Conservation (phyloP, 495 filamentous ascomycete genomes). For the Podospora tetraspora region DNA sequence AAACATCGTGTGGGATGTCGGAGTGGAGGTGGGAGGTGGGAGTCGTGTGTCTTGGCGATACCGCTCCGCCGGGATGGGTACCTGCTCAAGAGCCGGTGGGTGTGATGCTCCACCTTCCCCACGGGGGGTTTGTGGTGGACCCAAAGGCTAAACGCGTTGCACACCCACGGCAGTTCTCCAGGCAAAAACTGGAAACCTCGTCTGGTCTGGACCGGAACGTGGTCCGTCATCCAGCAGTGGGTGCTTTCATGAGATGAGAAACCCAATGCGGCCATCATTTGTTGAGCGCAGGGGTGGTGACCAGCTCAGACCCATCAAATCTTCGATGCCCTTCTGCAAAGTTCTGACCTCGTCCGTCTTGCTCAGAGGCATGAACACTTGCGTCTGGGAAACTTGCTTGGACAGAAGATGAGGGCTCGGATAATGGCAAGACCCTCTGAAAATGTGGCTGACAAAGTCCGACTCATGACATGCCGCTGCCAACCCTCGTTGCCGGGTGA, state of each 20-base stretch:
- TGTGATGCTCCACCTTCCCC: background rate
- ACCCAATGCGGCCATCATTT: too few relatives aligned
- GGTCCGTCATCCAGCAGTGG: too few relatives aligned
- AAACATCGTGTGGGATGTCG: background rate
- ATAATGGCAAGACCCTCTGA: too few relatives aligned
- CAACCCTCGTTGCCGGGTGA: background rate
- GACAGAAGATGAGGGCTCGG: too few relatives aligned
- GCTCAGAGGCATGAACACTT: background rate
- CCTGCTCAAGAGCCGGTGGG: background rate
- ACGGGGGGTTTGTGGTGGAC: background rate
- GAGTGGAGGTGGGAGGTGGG: conserved; percentile 13
- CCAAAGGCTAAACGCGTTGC: background rate
- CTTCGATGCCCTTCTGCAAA: too few relatives aligned
- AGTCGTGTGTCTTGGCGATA: background rate
- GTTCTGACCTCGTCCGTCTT: too few relatives aligned
- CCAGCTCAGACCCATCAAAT: too few relatives aligned
- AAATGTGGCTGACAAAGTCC: background rate
- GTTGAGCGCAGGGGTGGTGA: too few relatives aligned
- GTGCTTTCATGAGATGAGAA: too few relatives aligned
- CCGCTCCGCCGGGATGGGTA: background rate
- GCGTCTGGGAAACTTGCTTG: background rate
- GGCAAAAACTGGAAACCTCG: background rate
- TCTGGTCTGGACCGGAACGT: too few relatives aligned
- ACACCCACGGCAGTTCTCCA: background rate
- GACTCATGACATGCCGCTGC: background rate